Evolutionary conservation across 495 filamentous ascomycete species (phyloP).

Genomic region (Annulohypoxylon nitens): DNA sequence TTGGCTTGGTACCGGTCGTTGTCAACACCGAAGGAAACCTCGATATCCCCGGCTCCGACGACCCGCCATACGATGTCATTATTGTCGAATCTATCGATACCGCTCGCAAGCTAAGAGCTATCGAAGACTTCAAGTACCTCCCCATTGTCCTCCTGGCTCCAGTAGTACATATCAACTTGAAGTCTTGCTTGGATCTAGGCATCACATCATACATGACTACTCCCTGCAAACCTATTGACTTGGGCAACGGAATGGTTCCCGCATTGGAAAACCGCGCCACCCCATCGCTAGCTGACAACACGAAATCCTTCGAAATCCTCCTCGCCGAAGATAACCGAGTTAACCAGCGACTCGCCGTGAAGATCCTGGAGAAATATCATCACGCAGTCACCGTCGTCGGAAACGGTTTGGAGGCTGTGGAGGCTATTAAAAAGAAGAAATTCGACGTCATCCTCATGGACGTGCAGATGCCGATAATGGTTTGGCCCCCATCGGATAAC

Average conservation of each 20-base stretch:
- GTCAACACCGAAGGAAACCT: conserved; percentile 74
- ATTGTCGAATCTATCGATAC: conserved; percentile 95
- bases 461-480: conserved; percentile 99
- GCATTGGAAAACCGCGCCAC: conserved; percentile 94
- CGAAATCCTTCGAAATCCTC: conserved; percentile 94
- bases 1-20: conserved; percentile 85
- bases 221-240: conserved; percentile 92
- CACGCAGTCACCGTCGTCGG: conserved; percentile 96
- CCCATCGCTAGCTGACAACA: conserved; percentile 91
- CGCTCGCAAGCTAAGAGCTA: conserved; percentile 82
- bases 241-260: conserved; percentile 98
- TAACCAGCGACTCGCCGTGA: conserved; percentile 95
- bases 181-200: conserved; percentile 93
- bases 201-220: conserved; percentile 99
- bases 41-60: conserved; percentile 66
- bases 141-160: conserved; percentile 95
- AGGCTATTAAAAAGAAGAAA: conserved; percentile 87
- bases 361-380: conserved; percentile 98
- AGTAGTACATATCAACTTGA: conserved; percentile 90
- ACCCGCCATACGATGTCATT: conserved; percentile 89
- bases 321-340: conserved; percentile 98
- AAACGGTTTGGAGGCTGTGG: conserved; percentile 92
- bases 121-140: conserved; percentile 98
- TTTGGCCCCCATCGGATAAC: conserved; percentile 47
- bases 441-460: conserved; percentile 99